Percentiles rank a stretch among this genome's conserved stretches.
Evolutionary conservation across 805 yeast genomes (phyloP).

Genomic region (Yamadazyma olivae): DNA sequence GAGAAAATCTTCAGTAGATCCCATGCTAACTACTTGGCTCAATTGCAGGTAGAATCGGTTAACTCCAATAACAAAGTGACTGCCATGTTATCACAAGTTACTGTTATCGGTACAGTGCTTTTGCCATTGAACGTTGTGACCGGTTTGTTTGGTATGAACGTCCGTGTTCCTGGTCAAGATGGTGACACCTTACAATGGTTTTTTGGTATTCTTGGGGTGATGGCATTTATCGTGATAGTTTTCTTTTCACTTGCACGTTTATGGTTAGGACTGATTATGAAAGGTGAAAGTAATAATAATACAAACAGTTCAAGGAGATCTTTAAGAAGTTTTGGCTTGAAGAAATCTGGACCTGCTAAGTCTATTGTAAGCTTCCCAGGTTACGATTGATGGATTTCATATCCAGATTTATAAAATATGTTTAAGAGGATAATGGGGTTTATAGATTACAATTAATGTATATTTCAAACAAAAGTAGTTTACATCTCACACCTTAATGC

Average conservation of each 20-base stretch:
- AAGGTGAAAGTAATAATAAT: conserved; percentile 9
- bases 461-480: too few relatives aligned
- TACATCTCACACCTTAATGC: too few relatives aligned
- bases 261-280: conserved; percentile 19
- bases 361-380: conserved; percentile 29
- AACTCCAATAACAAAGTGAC: conserved; percentile 83
- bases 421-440: neutral
- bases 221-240: conserved; percentile 17
- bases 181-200: conserved; percentile 30
- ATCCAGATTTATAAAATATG: neutral
- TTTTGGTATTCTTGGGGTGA: conserved; percentile 29
- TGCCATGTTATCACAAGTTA: conserved; percentile 82
- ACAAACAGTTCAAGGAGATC: conserved; percentile 16
- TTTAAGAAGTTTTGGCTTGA: conserved; percentile 25
- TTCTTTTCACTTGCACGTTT: conserved; percentile 17
- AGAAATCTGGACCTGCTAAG: conserved; percentile 31
- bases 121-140: conserved; percentile 89
- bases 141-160: conserved; percentile 96
- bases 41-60: conserved; percentile 89
- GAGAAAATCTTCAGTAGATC: conserved; percentile 92
- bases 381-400: conserved; percentile 5
- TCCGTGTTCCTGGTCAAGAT: conserved; percentile 70
- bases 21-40: conserved; percentile 90
- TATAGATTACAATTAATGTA: too few relatives aligned
- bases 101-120: conserved; percentile 83